Percentiles rank a stretch among this genome's conserved stretches.
Evolutionary conservation across 2,329 filamentous ascomycete species (phyloP).

Genomic region (Plenodomus biglobosus): DNA sequence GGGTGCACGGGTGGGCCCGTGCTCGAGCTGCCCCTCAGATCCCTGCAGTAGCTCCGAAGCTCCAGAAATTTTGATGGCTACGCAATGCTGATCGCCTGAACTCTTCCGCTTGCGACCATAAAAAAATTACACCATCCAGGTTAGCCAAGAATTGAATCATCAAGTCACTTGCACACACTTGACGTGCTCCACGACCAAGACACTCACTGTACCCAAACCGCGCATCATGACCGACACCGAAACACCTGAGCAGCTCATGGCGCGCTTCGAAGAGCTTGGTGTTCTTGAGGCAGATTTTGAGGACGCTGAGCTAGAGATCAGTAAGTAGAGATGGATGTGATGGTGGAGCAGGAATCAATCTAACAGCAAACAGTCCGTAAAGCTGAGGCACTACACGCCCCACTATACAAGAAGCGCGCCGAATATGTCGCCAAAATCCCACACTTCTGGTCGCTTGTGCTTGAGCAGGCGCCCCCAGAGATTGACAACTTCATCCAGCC

Average conservation of each 20-base stretch:
- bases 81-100: background rate
- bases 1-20: constrained; percentile 9
- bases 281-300: constrained; percentile 83
- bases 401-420: constrained; percentile 76
- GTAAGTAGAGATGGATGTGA: constrained; percentile 51
- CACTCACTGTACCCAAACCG: background rate
- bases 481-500: constrained; percentile 88
- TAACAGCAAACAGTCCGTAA: constrained; percentile 62
- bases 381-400: constrained; percentile 66
- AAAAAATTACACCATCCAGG: constrained; percentile 1
- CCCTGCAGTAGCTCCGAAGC: constrained; percentile 13
- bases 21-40: constrained; percentile 5
- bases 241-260: constrained; percentile 30
- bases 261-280: constrained; percentile 71
- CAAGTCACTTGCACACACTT: constrained; percentile 3
- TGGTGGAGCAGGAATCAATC: background rate
- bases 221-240: constrained; percentile 27
- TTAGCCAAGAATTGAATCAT: too few relatives aligned
- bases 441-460: constrained; percentile 92
- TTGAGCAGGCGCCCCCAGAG: constrained; percentile 82
- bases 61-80: constrained; percentile 18
- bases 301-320: constrained; percentile 76
- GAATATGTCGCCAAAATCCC: constrained; percentile 71
- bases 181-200: background rate
- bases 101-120: background rate